Base-by-base conservation (phyloP, 2,329 filamentous ascomycete species). In the Sporothrix inflata region DNA sequence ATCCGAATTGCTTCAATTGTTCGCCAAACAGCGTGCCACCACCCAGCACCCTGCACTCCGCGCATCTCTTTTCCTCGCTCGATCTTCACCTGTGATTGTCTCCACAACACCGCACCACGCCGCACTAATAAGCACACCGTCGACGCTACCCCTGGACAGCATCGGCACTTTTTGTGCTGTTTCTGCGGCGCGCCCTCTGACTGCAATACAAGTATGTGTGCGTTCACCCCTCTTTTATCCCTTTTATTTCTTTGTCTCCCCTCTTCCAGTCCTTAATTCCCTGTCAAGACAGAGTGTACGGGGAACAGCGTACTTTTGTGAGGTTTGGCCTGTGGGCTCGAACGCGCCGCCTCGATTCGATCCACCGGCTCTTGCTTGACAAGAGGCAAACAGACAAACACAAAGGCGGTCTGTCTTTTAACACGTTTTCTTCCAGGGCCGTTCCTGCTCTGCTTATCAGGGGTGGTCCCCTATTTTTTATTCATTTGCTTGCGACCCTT, bases 41-140 rank as follows among this genome's bases (percentile, higher is more conserved):
- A 49, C 19, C 30, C 30, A 8, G 57, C 34, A 24, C 38, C 57
- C 38, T 49, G 40, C 40, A 42, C 40, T 42, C 12, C 12, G 16
- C 47, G 47, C n/a, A 9, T 11, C 24, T n/a, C n/a, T 5, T 49
- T 30, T 61, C 19, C n/a, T 42, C 24, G 60, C 42, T n/a, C 63
- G 24, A 47, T 53, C 65, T 68, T 49, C 30, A 53, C 65, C 65
- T 68, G 65, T 53, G 45, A 38, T 53, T 40, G 65, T 53, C 27
- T 40, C 65, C 42, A 68, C 65, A 24, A 16, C 30, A 53, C 65
- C 24, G 19, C 45, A 53, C 65, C 45, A 40, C 16, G 40, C 45
- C 19, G 47, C 65, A 68, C 65, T 53, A 68, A 68, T 16, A 68
- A 53, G 47, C 42, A 68, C 45, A 53, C 47, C 47, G 47, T 38